Percentiles rank a stretch among this genome's conserved stretches.
Evolutionary conservation across 2,329 filamentous ascomycete genomes (phyloP).

Genomic region (Macrophomina phaseolina): DNA sequence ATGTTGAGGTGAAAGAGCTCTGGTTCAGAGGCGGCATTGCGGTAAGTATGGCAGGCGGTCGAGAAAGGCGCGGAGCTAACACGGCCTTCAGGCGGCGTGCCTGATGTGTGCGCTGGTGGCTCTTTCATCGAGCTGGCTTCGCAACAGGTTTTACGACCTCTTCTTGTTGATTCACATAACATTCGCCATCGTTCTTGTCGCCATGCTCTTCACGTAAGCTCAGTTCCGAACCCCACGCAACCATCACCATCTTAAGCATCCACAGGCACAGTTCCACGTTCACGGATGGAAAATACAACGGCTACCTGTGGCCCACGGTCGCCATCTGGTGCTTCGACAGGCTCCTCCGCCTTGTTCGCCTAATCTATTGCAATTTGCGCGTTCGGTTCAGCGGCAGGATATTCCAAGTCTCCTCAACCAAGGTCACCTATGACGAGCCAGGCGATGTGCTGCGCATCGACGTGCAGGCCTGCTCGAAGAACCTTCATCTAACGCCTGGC

Average conservation of each 20-base stretch:
- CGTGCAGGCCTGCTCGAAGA: constrained; percentile 44
- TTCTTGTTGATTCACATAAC: constrained; percentile 53
- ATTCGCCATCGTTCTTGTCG: constrained; percentile 49
- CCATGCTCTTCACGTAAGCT: constrained; percentile 59
- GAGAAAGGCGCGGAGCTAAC: neutral
- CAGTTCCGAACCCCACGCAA: neutral
- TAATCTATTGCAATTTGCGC: constrained; percentile 53
- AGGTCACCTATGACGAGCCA: constrained; percentile 50
- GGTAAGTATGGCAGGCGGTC: neutral
- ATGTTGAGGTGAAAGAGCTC: neutral
- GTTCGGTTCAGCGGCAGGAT: constrained; percentile 36
- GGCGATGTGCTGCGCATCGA: constrained; percentile 56
- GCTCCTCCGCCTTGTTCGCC: constrained; percentile 51
- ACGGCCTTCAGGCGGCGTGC: constrained; percentile 36
- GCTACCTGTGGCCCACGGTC: constrained; percentile 57
- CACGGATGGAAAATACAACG: constrained; percentile 52
- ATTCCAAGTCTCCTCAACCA: constrained; percentile 42
- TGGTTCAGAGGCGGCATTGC: constrained; percentile 12
- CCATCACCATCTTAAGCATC: constrained; percentile 29
- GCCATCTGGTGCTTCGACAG: constrained; percentile 60
- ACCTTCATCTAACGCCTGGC: constrained; percentile 49
- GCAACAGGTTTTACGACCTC: constrained; percentile 54
- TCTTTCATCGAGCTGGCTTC: constrained; percentile 59
- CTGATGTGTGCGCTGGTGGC: constrained; percentile 53
- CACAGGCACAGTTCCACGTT: constrained; percentile 61